Percentiles rank a stretch among this genome's conserved stretches.
These are phyloP conservation scores for Ceriops tagal DNA, from an alignment of 345 rosid genomes.

Conservation along the genomic window DNA sequence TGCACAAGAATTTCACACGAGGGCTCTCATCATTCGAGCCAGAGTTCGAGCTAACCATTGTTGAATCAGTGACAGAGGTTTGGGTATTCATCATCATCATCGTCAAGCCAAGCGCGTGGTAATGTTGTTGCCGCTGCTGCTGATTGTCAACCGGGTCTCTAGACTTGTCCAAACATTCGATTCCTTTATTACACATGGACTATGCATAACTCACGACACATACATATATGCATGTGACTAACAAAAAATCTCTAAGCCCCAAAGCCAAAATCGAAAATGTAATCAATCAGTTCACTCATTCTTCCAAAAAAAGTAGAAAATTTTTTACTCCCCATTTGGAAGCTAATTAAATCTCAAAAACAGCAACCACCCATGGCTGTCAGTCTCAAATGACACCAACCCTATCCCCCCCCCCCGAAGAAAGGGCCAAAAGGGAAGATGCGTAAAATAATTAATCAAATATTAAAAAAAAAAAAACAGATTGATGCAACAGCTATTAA, in stretches of 20 bases:
- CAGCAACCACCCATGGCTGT: too few relatives aligned
- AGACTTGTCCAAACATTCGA: constrained; percentile 27
- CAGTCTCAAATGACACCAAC: not conserved
- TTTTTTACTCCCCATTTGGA: constrained; percentile 25
- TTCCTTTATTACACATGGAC: constrained; percentile 53
- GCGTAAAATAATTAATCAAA: not conserved
- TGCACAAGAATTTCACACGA: constrained; percentile 81
- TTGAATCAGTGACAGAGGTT: constrained; percentile 32
- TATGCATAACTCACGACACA: constrained; percentile 23
- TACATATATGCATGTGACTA: not conserved
- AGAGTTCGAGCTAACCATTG: constrained; percentile 22
- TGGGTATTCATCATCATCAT: constrained; percentile 53
- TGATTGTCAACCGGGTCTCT: constrained; percentile 21
- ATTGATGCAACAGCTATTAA: too few relatives aligned
- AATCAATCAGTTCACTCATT: constrained; percentile 19
- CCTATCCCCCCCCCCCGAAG: not conserved
- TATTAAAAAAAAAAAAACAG: not conserved
- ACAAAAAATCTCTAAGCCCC: constrained; percentile 9
- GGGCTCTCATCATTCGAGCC: constrained; percentile 62
- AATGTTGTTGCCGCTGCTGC: not conserved
- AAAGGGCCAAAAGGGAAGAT: constrained; percentile 2
- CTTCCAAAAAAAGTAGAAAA: constrained; percentile 16
- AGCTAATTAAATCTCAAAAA: constrained; percentile 3
- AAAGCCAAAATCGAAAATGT: constrained; percentile 30
- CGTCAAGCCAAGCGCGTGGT: constrained; percentile 25